phyloP scores from a whole-genome alignment of 495 filamentous ascomycete genomes.

The Lichina pygmaea region DNA sequence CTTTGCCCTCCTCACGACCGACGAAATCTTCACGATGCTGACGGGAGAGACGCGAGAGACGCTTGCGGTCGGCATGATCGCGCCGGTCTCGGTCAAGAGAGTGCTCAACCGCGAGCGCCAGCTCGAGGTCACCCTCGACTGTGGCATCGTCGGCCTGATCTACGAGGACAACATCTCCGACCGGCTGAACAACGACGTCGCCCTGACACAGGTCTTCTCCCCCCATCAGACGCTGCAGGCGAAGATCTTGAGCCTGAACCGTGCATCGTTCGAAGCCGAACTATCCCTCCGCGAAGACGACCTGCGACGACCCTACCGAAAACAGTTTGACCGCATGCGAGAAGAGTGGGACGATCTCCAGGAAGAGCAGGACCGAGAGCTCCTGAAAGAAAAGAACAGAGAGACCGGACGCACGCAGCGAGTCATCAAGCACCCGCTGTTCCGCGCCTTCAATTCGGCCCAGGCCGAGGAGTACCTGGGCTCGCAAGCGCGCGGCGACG shows the following conservation, averaged over 20 bases:
- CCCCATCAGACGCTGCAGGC: conserved; percentile 63
- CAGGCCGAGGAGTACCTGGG: conserved; percentile 89
- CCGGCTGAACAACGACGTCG: conserved; percentile 23
- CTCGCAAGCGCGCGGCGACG: conserved; percentile 58
- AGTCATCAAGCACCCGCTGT: conserved; percentile 91
- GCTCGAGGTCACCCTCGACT: conserved; percentile 77
- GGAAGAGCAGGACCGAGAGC: conserved; percentile 54
- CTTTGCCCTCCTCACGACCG: conserved; percentile 38
- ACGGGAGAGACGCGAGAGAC: conserved; percentile 79
- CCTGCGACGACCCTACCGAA: conserved; percentile 38
- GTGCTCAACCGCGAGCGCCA: conserved; percentile 51
- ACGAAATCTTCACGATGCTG: conserved; percentile 90
- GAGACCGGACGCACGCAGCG: conserved; percentile 56
- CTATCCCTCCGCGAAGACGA: conserved; percentile 62
- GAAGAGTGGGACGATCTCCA: conserved; percentile 68
- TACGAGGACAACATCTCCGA: conserved; percentile 44
- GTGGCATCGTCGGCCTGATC: conserved; percentile 43
- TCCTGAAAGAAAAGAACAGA: conserved; percentile 56
- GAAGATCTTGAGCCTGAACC: conserved; percentile 64
- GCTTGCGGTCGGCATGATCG: conserved; percentile 64
- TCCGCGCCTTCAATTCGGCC: conserved; percentile 70
- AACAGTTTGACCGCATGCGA: conserved; percentile 35
- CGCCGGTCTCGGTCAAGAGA: conserved; percentile 65
- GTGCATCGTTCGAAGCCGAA: conserved; percentile 52
- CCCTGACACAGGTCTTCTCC: conserved; percentile 29